A percentile compares a stretch with the other conserved stretches of the same genome.
phyloP scores from a whole-genome alignment of 176 grass and related monocot genomes.

The Echinochloa phyllopogon region DNA sequence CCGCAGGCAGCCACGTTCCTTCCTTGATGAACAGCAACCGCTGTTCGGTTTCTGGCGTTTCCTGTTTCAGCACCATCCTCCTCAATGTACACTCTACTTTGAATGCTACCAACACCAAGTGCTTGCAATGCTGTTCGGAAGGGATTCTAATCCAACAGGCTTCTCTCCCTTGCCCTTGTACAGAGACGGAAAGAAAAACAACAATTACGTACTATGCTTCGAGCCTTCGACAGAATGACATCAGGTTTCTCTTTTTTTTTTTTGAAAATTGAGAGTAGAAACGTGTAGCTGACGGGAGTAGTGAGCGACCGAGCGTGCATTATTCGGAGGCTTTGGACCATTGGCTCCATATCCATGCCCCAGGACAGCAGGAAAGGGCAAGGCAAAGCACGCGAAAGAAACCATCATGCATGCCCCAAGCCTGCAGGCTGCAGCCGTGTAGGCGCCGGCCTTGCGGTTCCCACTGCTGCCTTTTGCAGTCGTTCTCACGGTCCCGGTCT shows the following conservation, averaged over 20 bases:
- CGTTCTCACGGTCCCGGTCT: background rate
- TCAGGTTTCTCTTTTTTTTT: too few species aligned
- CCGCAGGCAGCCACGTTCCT: background rate
- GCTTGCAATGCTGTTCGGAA: too few species aligned
- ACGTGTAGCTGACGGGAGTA: background rate
- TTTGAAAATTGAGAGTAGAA: background rate
- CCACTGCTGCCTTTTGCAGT: background rate
- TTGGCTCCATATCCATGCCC: background rate
- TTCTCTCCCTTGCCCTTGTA: background rate
- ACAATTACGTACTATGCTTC: too few species aligned
- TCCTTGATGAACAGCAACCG: background rate
- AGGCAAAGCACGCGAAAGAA: background rate
- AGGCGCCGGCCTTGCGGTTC: background rate
- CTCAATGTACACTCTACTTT: too few species aligned
- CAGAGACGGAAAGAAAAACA: background rate
- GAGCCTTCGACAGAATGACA: too few species aligned
- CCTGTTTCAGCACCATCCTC: too few species aligned
- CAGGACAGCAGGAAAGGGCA: background rate
- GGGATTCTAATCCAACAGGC: background rate
- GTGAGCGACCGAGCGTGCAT: background rate
- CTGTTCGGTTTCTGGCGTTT: too few species aligned
- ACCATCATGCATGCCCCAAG: background rate
- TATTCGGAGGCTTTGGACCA: background rate
- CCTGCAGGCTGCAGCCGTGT: background rate
- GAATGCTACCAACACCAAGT: too few species aligned